Evolutionary conservation across 192 early-diverging fungal species (phyloP).

Genomic region (Coemansia sp.): DNA sequence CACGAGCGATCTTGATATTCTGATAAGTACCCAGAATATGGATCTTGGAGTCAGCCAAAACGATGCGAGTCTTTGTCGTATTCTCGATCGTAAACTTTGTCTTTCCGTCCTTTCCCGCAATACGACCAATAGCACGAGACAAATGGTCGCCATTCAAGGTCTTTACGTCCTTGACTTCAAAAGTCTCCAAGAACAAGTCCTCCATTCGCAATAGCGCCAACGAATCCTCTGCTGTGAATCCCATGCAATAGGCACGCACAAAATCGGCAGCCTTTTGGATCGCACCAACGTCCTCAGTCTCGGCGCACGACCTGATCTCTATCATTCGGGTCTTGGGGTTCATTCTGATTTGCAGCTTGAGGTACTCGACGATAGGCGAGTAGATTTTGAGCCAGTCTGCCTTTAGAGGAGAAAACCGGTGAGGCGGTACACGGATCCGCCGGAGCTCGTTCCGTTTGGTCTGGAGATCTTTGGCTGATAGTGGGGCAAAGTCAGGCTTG

Average conservation of each 20-base stretch:
- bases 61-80: slow-evolving; percentile 92
- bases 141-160: slow-evolving; percentile 94
- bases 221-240: slow-evolving; percentile 94
- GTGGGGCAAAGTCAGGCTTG: slow-evolving; percentile 67
- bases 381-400: slow-evolving; percentile 96
- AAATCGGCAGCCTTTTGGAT: slow-evolving; percentile 98
- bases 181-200: slow-evolving; percentile 94
- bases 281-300: slow-evolving; percentile 86
- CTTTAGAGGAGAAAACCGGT: slow-evolving; percentile 89
- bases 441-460: slow-evolving; percentile 61
- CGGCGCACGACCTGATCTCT: slow-evolving; percentile 82
- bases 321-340: slow-evolving; percentile 88
- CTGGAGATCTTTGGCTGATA: slow-evolving; percentile 59
- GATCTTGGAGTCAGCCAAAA: slow-evolving; percentile 96
- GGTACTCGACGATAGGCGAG: slow-evolving; percentile 92
- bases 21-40: slow-evolving; percentile 95
- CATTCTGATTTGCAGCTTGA: slow-evolving; percentile 95
- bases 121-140: slow-evolving; percentile 95
- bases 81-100: slow-evolving; percentile 99
- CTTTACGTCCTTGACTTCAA: slow-evolving; percentile 98
- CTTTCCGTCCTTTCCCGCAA: slow-evolving; percentile 97
- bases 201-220: slow-evolving; percentile 93
- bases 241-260: slow-evolving; percentile 88
- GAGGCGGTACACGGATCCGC: slow-evolving; percentile 90
- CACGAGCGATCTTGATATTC: slow-evolving; percentile 94